Evolutionary conservation across 345 rosid species (phyloP).

Genomic region (Camelina hispida): DNA sequence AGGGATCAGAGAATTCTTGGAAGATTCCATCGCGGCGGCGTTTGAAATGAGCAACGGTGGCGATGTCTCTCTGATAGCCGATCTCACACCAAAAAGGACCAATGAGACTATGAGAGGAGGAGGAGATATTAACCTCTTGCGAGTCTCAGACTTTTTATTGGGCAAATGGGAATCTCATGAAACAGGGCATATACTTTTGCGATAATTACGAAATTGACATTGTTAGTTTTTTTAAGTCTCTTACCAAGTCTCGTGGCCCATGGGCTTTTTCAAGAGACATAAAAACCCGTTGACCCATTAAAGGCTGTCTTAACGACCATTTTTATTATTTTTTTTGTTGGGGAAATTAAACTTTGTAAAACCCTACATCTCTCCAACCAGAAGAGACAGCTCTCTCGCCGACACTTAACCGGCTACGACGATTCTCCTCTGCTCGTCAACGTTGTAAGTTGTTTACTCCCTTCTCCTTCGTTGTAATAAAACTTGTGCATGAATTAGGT

Average conservation of each 20-base stretch:
- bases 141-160: conserved; percentile 52
- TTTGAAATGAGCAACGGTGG: conserved; percentile 23
- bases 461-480: not conserved
- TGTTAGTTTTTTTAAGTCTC: not conserved
- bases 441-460: conserved; percentile 26
- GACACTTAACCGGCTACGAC: conserved; percentile 20
- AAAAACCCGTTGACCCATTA: conserved; percentile 34
- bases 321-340: not conserved
- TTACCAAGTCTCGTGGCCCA: conserved; percentile 27
- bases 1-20: conserved; percentile 62
- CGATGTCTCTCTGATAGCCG: conserved; percentile 29
- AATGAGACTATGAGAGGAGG: conserved; percentile 13
- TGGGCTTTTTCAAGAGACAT: conserved; percentile 43
- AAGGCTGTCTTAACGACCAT: conserved; percentile 6
- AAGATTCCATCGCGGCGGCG: conserved; percentile 59
- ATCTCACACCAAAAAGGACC: conserved; percentile 38
- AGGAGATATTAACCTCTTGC: not conserved
- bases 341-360: conserved; percentile 30
- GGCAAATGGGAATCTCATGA: not conserved
- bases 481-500: not conserved
- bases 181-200: conserved; percentile 30
- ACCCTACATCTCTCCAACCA: conserved; percentile 35
- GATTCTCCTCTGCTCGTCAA: conserved; percentile 29
- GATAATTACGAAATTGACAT: conserved; percentile 34
- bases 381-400: conserved; percentile 34